These are phyloP conservation scores for Acacia confusa DNA, from an alignment of 306 rosid genomes.

Conservation along the genomic window DNA sequence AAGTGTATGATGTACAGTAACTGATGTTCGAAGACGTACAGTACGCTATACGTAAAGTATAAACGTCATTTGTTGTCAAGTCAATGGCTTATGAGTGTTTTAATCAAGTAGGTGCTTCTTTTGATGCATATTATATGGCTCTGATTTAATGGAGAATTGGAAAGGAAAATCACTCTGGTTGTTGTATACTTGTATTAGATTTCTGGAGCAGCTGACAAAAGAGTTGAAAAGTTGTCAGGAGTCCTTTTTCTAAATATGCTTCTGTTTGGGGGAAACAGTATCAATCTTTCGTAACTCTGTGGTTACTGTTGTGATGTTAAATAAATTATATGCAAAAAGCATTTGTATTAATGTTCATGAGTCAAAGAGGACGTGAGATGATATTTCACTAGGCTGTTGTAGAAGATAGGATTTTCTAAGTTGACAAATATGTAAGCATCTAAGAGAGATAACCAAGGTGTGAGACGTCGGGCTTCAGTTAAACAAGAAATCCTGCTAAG, in stretches of 20 bases:
- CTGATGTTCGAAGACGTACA: neutral
- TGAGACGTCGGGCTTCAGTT: neutral
- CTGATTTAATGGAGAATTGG: neutral
- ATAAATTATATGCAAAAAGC: neutral
- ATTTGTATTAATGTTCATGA: constrained; percentile 5
- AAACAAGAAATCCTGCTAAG: neutral
- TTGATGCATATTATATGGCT: neutral
- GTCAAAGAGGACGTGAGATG: constrained; percentile 1
- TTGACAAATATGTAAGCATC: neutral
- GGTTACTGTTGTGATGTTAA: neutral
- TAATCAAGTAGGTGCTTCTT: neutral
- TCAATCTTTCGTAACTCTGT: neutral
- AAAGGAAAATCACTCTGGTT: neutral
- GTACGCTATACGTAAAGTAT: neutral
- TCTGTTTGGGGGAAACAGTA: neutral
- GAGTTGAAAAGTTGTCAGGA: neutral
- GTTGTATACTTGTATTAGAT: neutral
- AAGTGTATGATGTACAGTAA: neutral
- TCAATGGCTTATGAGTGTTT: neutral
- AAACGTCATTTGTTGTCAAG: neutral
- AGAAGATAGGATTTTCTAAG: neutral
- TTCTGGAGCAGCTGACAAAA: neutral
- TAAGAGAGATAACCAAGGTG: neutral
- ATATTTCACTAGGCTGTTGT: neutral
- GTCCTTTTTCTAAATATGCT: neutral